Evolutionary conservation across 2,329 filamentous ascomycete species (phyloP), one percentile per base, ranked within the genome.

Genomic region (Calonectria ilicicola): DNA sequence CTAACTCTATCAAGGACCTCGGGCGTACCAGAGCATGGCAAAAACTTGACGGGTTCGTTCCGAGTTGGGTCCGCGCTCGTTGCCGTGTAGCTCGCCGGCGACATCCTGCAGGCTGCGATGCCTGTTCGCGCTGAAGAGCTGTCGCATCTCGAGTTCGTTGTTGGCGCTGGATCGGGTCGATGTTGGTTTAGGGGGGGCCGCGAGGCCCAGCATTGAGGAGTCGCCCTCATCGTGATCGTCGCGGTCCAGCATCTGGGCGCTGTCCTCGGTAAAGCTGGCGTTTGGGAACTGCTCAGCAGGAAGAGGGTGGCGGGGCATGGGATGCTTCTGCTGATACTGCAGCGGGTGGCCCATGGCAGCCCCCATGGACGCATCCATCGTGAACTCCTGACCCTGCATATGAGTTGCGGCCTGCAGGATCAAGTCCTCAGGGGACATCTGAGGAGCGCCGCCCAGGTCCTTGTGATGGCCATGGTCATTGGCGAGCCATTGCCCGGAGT

Each of bases 1-100:
- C 49, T n/a, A 66, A 35, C 15, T 7, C 70, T 53, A n/a, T 12
- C 62, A 84, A 65, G 17, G 17, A 12, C 44, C 23, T 17, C 38
- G 19, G 19, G 49, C 91, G 79, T 88, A 96, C 94, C 94, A 97
- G 63, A 96, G 88, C 94, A 97, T 96, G 26, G 94, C 94, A 85
- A 97, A 97, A 10, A 97, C 90, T 82, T 97, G 95, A 73, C 95
- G 93, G 27, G 93, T 93, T 78, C 95, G 91, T 84, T 97, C 94
- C 1, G 94, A 94, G 81, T 95, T 94, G 15, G 94, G 93, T 0
- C 94, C 94, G 66, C 93, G 89, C 81, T 96, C 94, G 77, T 95
- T 95, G 53, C 93, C 92, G 76, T 95, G 93, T 29, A 96, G 89
- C 82, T 96, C 93, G 40, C 89, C 87, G 3, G 94, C 94, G 19